phyloP scores from a whole-genome alignment of 1,284 basidiomycete genomes.

The Boletus semigastroideus region DNA sequence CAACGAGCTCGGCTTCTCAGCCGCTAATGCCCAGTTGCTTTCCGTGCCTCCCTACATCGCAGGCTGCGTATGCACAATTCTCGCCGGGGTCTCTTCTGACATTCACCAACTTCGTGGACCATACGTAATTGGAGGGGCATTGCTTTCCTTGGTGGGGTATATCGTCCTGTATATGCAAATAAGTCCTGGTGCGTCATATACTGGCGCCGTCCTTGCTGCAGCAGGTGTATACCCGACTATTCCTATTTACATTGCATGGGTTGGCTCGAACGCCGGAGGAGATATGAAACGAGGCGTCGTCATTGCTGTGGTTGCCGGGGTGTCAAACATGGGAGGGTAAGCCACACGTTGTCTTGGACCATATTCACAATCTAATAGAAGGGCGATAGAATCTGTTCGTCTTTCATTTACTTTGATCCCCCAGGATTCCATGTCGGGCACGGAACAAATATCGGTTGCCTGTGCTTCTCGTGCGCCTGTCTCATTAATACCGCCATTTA shows the following conservation, averaged over 20 bases:
- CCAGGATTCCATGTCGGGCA: constrained; percentile 51
- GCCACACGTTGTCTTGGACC: neutral
- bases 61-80: constrained; percentile 43
- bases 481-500: neutral
- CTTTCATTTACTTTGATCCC: constrained; percentile 41
- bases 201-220: constrained; percentile 51
- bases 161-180: constrained; percentile 42
- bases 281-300: constrained; percentile 51
- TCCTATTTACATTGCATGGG: constrained; percentile 55
- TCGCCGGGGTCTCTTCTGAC: constrained; percentile 45
- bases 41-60: constrained; percentile 51
- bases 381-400: constrained; percentile 34
- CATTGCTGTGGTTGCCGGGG: constrained; percentile 53
- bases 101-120: constrained; percentile 42
- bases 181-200: constrained; percentile 41
- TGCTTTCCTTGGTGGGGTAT: constrained; percentile 45
- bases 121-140: constrained; percentile 39
- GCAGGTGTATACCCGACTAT: constrained; percentile 54
- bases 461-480: constrained; percentile 37
- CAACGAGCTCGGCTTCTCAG: constrained; percentile 51
- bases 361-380: neutral
- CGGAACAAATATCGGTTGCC: constrained; percentile 49
- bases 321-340: constrained; percentile 52
- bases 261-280: constrained; percentile 54
- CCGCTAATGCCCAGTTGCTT: constrained; percentile 56